phyloP scores from a whole-genome alignment of 208 protist genomes.

The Trypanosoma rangeli region DNA sequence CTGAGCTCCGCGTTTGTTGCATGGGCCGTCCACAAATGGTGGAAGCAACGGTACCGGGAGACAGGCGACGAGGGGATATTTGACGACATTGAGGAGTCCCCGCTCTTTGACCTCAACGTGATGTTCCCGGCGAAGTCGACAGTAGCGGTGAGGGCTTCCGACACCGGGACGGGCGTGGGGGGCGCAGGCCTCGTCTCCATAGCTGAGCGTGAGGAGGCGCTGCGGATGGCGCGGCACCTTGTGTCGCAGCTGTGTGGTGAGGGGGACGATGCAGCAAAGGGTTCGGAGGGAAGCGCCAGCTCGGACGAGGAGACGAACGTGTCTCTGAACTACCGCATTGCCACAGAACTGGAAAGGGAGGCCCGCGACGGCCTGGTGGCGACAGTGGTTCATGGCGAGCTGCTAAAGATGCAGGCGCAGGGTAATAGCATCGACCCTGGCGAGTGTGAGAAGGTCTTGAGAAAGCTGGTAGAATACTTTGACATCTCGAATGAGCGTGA shows the following conservation, averaged over 20 bases:
- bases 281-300: slow-evolving; percentile 21
- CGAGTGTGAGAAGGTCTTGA: slow-evolving; percentile 38
- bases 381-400: slow-evolving; percentile 40
- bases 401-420: slow-evolving; percentile 22
- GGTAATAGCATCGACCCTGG: slow-evolving; percentile 16
- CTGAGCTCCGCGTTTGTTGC: slow-evolving; percentile 12
- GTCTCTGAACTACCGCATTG: slow-evolving; percentile 75
- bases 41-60: slow-evolving; percentile 4
- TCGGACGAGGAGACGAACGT: slow-evolving; percentile 61
- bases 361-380: slow-evolving; percentile 66
- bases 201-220: slow-evolving; percentile 40
- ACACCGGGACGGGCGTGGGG: neutral
- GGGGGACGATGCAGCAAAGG: slow-evolving; percentile 32
- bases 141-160: slow-evolving; percentile 19
- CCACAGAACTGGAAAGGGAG: slow-evolving; percentile 55
- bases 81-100: slow-evolving; percentile 33
- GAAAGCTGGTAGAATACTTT: slow-evolving; percentile 57
- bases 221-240: slow-evolving; percentile 52
- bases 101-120: slow-evolving; percentile 33
- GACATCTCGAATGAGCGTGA: slow-evolving; percentile 84
- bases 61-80: slow-evolving; percentile 55
- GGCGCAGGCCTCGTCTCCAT: slow-evolving; percentile 11
- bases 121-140: slow-evolving; percentile 10
- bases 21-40: slow-evolving; percentile 8
- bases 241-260: slow-evolving; percentile 38